These are phyloP conservation scores for Plenodomus biglobosus DNA, from an alignment of 2,329 filamentous ascomycete genomes.

Conservation along the genomic window DNA sequence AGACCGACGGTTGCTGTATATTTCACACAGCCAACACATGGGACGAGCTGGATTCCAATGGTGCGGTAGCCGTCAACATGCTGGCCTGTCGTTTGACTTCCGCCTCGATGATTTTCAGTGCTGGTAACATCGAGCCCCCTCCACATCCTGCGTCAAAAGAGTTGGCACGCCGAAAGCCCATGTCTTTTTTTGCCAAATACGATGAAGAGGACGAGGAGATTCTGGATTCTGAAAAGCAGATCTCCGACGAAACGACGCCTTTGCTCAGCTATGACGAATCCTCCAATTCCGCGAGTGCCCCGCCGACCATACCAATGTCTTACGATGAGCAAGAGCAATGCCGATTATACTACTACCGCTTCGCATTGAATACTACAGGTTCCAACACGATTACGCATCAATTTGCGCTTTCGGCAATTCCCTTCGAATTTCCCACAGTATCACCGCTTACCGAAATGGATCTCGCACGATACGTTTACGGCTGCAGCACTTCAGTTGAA, in stretches of 20 bases:
- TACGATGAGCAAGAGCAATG: conserved; percentile 64
- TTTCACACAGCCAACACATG: conserved; percentile 74
- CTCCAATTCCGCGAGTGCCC: conserved; percentile 9
- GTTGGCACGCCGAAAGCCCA: conserved; percentile 28
- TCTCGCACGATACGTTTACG: conserved; percentile 64
- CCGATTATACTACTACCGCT: conserved; percentile 69
- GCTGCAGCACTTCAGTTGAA: conserved; percentile 62
- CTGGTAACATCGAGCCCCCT: conserved; percentile 63
- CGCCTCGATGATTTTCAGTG: conserved; percentile 64
- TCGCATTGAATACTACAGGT: conserved; percentile 48
- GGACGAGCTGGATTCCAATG: conserved; percentile 52
- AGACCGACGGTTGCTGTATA: conserved; percentile 67
- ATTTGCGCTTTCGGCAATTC: conserved; percentile 65
- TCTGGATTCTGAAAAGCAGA: conserved; percentile 29
- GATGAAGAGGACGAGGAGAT: conserved; percentile 32
- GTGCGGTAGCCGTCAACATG: conserved; percentile 58
- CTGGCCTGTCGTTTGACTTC: conserved; percentile 68
- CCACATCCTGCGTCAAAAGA: conserved; percentile 25
- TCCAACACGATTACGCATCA: conserved; percentile 58
- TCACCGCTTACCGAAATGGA: conserved; percentile 59
- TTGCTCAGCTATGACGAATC: conserved; percentile 11
- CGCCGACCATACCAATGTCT: conserved; percentile 25
- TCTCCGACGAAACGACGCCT: conserved; percentile 30
- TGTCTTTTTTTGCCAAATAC: conserved; percentile 53
- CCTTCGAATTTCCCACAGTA: conserved; percentile 69